Evolutionary conservation across 306 rosid genomes (phyloP).

Genomic region (Vigna nakashimae): DNA sequence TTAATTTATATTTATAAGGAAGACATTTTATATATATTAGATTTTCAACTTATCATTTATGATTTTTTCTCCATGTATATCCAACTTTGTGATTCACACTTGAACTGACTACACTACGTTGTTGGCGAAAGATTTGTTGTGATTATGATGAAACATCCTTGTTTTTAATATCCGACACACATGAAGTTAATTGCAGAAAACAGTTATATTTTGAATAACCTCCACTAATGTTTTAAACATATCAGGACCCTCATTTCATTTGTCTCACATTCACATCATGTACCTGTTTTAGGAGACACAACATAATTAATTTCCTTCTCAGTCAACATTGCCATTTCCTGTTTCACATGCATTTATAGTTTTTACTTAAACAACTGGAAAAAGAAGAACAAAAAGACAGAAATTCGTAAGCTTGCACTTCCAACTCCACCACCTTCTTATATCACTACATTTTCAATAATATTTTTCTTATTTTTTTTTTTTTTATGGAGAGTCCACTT

Average conservation of each 20-base stretch:
- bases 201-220: not conserved
- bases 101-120: not conserved
- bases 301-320: not conserved
- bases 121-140: too few species aligned
- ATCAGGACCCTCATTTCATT: not conserved
- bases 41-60: too few species aligned
- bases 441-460: not conserved
- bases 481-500: conserved; percentile 15
- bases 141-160: not conserved
- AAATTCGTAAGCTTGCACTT: conserved; percentile 7
- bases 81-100: not conserved
- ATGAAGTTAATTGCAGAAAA: not conserved
- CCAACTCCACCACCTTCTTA: not conserved
- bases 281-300: conserved; percentile 25
- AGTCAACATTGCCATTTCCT: conserved; percentile 36
- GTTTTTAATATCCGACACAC: not conserved
- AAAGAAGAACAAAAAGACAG: not conserved
- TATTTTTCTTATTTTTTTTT: not conserved
- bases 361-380: not conserved
- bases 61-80: not conserved
- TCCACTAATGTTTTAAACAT: not conserved
- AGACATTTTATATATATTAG: not conserved
- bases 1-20: not conserved
- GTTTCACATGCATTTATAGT: conserved; percentile 8
- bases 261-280: not conserved